Conservation (phyloP, 768 basidiomycete genomes). For the Panaeolus papilionaceus region DNA sequence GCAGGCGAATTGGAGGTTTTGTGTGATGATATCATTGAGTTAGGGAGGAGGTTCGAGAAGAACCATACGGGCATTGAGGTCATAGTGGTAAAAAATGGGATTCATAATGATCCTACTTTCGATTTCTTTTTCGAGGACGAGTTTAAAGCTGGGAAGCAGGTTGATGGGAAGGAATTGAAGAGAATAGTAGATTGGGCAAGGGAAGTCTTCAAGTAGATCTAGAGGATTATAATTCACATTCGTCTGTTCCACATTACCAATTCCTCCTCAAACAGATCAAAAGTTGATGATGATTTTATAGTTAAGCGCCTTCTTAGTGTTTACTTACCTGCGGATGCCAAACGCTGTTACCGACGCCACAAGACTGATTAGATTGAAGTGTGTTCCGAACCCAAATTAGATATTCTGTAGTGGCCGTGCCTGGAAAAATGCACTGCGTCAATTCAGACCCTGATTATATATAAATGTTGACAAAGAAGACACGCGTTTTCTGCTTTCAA, state of each 20-base stretch:
- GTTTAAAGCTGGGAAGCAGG: not conserved
- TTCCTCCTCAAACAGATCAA: too few relatives aligned
- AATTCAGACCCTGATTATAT: too few relatives aligned
- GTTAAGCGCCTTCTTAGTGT: too few relatives aligned
- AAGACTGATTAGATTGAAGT: too few relatives aligned
- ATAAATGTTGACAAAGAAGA: too few relatives aligned
- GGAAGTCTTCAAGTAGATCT: not conserved
- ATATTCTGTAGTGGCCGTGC: too few relatives aligned
- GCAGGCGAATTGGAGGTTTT: constrained; percentile 35
- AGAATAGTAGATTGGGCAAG: constrained; percentile 1
- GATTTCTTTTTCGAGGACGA: constrained; percentile 23
- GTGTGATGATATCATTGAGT: constrained; percentile 33
- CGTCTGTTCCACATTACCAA: not conserved
- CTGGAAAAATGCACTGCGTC: too few relatives aligned
- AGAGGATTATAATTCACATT: not conserved
- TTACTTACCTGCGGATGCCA: too few relatives aligned
- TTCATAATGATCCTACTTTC: constrained; percentile 30
- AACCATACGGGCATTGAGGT: constrained; percentile 18
- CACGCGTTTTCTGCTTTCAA: too few relatives aligned
- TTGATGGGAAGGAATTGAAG: constrained; percentile 12
- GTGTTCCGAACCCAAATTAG: too few relatives aligned
- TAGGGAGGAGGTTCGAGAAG: constrained; percentile 23
- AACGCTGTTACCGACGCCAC: too few relatives aligned
- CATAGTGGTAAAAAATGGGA: constrained; percentile 26
- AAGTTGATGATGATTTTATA: too few relatives aligned